phyloP scores from a whole-genome alignment of 2,329 filamentous ascomycete genomes.

The Xylaria sp. region DNA sequence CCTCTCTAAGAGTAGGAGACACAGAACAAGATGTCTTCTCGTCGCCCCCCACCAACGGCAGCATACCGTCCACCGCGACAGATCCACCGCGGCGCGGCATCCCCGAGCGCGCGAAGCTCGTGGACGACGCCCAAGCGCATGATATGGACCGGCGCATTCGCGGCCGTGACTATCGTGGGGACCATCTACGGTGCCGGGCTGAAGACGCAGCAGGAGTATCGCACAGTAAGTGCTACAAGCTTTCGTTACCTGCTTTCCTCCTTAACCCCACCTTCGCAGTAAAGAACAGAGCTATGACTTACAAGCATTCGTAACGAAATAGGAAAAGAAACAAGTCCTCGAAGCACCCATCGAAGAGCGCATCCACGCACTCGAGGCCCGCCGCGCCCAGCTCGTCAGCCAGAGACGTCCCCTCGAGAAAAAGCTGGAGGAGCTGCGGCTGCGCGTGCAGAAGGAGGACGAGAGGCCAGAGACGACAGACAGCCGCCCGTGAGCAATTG shows the following conservation, averaged over 20 bases:
- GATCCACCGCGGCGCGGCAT: not conserved
- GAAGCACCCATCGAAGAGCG: conserved; percentile 56
- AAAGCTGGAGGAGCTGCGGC: conserved; percentile 55
- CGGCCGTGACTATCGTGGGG: conserved; percentile 59
- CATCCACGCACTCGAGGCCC: conserved; percentile 57
- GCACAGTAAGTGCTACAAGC: no score
- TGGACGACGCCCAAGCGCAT: conserved; percentile 42
- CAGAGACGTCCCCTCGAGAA: conserved; percentile 55
- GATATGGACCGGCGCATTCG: conserved; percentile 56
- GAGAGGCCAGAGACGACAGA: not conserved
- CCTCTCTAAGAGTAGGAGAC: not conserved
- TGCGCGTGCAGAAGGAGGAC: conserved; percentile 53
- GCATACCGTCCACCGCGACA: conserved; percentile 7
- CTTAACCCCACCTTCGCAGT: no score
- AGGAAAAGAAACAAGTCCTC: conserved; percentile 52
- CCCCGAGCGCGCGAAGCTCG: not conserved
- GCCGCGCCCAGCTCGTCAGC: conserved; percentile 53
- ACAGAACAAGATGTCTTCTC: conserved; percentile 12
- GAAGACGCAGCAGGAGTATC: conserved; percentile 60
- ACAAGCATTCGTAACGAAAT: not conserved
- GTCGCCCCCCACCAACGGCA: not conserved
- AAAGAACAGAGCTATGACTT: no score
- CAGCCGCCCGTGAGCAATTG: conserved; percentile 2
- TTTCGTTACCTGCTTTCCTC: no score
- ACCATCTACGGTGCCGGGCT: conserved; percentile 61